Percentiles rank a stretch among this genome's conserved stretches.
Conservation (phyloP, 2,329 filamentous ascomycete species). For the Exophiala spinifera region DNA sequence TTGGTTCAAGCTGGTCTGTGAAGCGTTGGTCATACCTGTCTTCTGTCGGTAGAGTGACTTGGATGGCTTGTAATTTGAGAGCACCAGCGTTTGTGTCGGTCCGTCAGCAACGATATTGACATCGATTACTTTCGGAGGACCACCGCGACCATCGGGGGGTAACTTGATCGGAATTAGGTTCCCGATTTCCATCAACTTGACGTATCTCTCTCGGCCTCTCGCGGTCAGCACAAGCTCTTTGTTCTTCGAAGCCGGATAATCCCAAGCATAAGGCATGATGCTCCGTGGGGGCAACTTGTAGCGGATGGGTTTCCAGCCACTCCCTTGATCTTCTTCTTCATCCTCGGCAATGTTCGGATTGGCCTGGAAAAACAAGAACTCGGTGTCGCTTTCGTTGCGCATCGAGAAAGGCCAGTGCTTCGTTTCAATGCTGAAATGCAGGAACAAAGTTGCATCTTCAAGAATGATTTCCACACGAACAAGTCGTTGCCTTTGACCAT, state of each 20-base stretch:
- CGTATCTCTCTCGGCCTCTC: conserved; percentile 77
- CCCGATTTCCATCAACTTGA: conserved; percentile 94
- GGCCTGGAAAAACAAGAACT: conserved; percentile 95
- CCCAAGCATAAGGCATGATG: conserved; percentile 99
- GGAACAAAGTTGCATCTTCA: conserved; percentile 89
- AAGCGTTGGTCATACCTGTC: conserved; percentile 46
- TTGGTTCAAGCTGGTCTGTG: conserved; percentile 58
- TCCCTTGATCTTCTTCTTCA: conserved; percentile 67
- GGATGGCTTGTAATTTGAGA: conserved; percentile 89
- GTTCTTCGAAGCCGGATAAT: conserved; percentile 95
- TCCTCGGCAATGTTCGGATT: conserved; percentile 92
- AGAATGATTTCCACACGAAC: conserved; percentile 85
- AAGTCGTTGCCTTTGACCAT: conserved; percentile 82
- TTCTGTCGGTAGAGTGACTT: conserved; percentile 85
- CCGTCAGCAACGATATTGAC: conserved; percentile 94
- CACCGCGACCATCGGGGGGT: conserved; percentile 59
- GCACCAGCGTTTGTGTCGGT: conserved; percentile 87
- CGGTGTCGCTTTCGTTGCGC: conserved; percentile 94
- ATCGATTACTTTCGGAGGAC: conserved; percentile 82
- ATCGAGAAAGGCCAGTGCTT: conserved; percentile 99
- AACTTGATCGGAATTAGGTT: conserved; percentile 95
- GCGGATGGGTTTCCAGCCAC: conserved; percentile 86
- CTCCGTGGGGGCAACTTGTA: conserved; percentile 90
- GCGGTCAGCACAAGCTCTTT: conserved; percentile 85
- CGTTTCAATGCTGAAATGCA: conserved; percentile 83